These are phyloP conservation scores for Aspergillus neoniger DNA, from an alignment of 2,329 filamentous ascomycete species.

Conservation along the genomic window DNA sequence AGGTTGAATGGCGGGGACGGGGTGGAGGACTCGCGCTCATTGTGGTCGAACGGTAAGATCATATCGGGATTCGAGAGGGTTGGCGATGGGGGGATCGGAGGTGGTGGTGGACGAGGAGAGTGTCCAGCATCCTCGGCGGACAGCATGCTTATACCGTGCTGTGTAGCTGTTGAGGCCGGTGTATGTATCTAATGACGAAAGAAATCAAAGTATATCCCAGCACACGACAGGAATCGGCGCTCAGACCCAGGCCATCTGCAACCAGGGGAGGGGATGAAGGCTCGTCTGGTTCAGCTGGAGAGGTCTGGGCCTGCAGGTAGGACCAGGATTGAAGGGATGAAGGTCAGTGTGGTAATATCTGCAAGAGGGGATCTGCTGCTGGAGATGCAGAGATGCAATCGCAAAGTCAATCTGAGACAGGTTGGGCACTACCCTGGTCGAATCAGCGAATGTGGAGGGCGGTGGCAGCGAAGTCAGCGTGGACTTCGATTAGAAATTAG, in stretches of 20 bases:
- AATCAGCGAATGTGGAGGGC: background rate
- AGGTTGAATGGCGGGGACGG: constrained; percentile 55
- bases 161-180: constrained; percentile 6
- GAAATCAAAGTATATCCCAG: background rate
- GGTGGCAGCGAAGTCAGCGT: background rate
- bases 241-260: constrained; percentile 15
- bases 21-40: constrained; percentile 49
- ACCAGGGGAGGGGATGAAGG: background rate
- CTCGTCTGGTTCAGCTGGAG: constrained; percentile 4
- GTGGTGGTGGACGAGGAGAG: constrained; percentile 17
- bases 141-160: constrained; percentile 12
- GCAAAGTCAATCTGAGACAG: constrained; percentile 13
- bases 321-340: constrained; percentile 11
- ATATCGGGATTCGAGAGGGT: constrained; percentile 92
- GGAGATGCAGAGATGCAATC: constrained; percentile 8
- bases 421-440: background rate
- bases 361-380: constrained; percentile 1
- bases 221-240: constrained; percentile 3
- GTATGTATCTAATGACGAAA: no score
- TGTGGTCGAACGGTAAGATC: constrained; percentile 79
- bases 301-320: constrained; percentile 4
- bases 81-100: constrained; percentile 65
- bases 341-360: constrained; percentile 5
- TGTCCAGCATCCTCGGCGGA: constrained; percentile 20
- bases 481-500: background rate